Base-by-base conservation (phyloP, 495 filamentous ascomycete species). In the Poronia punctata region DNA sequence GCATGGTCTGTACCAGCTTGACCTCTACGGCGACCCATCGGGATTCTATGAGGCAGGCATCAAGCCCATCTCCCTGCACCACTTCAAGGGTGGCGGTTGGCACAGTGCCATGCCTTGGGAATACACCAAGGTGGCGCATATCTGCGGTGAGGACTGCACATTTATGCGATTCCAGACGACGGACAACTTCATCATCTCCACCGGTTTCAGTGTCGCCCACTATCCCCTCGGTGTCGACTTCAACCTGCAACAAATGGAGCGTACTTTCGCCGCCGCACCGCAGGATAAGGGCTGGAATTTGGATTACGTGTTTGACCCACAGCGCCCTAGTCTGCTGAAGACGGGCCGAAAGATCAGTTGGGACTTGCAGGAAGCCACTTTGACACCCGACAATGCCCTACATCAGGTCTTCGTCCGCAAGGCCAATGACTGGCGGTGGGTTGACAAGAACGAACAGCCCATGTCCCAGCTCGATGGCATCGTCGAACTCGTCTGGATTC, bases 41-140 rank as follows among this genome's bases (percentile, higher is more conserved):
- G 80, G 80, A 48, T 71, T 83, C 39, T 83, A 80, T 53, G 80
- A 84, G 56, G 76, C 76, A 8, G 80, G 80, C 21, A 68, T 75
- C 43, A 71, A 72, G 53, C 79, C 80, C 3, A 64, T 82, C 24
- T 75, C 74, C 32, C 66, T 84, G 35, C 80, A 84, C 61, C 79
- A 83, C 62, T 83, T 78, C 70, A 64, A 65, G 46, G 71, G 71
- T 22, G 71, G 68, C 42, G 72, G 71, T 33, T 67, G 69, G 61
- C 66, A 67, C 51, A 43, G 54, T 1, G 66, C 67, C 24, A 69
- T 77, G 20, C 71, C 82, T 6, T 75, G 75, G 56, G 73, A 79
- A 53, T 82, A 82, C 72, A 78, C 72, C 48, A 74, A 80, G 38
- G 73, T 82, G 14, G 63, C 79, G 3, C 74, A 79, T 40, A 67